These are phyloP conservation scores for Beauveria asiatica DNA, from an alignment of 2,329 filamentous ascomycete species.

Conservation along the genomic window DNA sequence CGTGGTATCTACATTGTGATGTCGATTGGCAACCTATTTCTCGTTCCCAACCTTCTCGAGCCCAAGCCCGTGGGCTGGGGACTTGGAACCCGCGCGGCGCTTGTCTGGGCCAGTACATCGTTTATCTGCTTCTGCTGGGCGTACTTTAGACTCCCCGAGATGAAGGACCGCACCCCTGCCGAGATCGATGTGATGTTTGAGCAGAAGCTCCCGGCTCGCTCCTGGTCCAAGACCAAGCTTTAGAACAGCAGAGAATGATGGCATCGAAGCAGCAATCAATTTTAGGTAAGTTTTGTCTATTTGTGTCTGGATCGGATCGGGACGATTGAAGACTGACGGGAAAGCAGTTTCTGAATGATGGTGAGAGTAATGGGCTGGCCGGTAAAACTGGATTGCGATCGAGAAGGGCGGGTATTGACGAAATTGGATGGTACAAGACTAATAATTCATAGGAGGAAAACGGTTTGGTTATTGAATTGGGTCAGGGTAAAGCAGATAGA, in stretches of 20 bases:
- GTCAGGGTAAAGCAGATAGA: no score
- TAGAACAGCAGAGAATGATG: not conserved
- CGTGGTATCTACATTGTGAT: constrained; percentile 13
- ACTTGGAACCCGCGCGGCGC: constrained; percentile 14
- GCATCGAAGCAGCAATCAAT: not conserved
- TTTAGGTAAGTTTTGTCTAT: not conserved
- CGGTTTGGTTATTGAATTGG: no score
- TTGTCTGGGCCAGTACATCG: constrained; percentile 15
- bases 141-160: constrained; percentile 18
- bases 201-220: constrained; percentile 15
- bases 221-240: constrained; percentile 12
- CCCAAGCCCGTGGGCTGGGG: constrained; percentile 14
- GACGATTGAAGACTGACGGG: not conserved
- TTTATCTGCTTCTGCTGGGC: constrained; percentile 15
- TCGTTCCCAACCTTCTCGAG: constrained; percentile 17
- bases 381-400: no score
- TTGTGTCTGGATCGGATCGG: no score
- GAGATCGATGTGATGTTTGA: constrained; percentile 19
- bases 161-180: constrained; percentile 15
- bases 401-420: not conserved
- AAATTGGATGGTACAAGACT: no score
- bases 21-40: constrained; percentile 15
- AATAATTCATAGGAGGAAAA: no score
- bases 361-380: no score
- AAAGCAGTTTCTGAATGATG: no score